Percentiles rank a stretch among this genome's conserved stretches.
Conservation (phyloP, 345 rosid genomes). For the Orychophragmus violaceus region DNA sequence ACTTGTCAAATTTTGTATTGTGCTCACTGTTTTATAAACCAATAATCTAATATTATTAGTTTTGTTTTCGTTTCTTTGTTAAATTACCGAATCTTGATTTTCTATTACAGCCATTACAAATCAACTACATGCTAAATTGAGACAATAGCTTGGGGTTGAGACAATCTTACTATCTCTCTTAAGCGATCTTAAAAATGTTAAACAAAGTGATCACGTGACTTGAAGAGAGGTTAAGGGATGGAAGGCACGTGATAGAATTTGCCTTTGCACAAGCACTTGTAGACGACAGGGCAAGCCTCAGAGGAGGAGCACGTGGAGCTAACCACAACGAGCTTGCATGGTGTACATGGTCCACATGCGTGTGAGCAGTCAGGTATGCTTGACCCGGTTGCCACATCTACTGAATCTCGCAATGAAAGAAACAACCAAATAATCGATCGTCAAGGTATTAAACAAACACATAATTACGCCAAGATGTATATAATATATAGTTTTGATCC, state of each 20-base stretch:
- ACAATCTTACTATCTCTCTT: neutral
- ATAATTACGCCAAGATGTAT: neutral
- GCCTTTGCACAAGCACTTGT: constrained; percentile 83
- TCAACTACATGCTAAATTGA: neutral
- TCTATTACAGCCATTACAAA: neutral
- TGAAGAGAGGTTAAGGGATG: neutral
- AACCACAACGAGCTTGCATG: constrained; percentile 88
- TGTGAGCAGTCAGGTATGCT: constrained; percentile 85
- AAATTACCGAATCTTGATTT: neutral
- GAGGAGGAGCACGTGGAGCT: constrained; percentile 60
- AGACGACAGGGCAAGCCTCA: constrained; percentile 88
- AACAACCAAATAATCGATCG: neutral
- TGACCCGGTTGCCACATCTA: constrained; percentile 50
- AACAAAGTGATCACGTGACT: neutral
- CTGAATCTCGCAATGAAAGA: constrained; percentile 1
- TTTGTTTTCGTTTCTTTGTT: neutral
- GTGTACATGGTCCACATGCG: constrained; percentile 87
- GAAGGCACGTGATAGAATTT: constrained; percentile 81
- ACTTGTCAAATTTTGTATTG: constrained; percentile 1
- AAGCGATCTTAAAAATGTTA: neutral
- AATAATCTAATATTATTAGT: constrained; percentile 6
- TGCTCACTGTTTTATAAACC: constrained; percentile 4
- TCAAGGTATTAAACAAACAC: neutral
- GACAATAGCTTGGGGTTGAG: neutral
- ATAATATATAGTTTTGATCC: neutral